Evolutionary conservation across 1,284 basidiomycete species (phyloP).

Genomic region (Pisolithus thermaeus): DNA sequence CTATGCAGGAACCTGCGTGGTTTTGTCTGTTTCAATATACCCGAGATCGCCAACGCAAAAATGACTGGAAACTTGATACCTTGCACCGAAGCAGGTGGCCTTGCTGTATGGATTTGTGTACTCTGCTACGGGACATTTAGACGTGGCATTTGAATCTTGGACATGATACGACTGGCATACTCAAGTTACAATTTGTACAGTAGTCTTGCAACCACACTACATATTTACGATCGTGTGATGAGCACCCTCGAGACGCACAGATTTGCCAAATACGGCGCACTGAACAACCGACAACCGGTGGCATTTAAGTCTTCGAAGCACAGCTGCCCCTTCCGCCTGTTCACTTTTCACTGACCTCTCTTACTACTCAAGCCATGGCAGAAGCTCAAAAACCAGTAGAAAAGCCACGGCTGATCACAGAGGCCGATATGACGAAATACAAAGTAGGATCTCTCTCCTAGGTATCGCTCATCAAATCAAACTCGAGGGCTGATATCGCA

Average conservation of each 20-base stretch:
- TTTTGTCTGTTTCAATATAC: slow-evolving; percentile 36
- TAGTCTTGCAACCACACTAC: slow-evolving; percentile 15
- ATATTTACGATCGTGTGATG: background rate
- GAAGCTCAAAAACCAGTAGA: slow-evolving; percentile 41
- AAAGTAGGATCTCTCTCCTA: slow-evolving; percentile 44
- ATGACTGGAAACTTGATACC: slow-evolving; percentile 16
- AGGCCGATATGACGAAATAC: slow-evolving; percentile 79
- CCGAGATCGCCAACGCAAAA: slow-evolving; percentile 4
- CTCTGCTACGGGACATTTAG: slow-evolving; percentile 13
- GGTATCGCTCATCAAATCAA: background rate
- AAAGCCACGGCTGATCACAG: slow-evolving; percentile 49
- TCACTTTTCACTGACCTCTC: slow-evolving; percentile 1
- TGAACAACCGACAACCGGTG: background rate
- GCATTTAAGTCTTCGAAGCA: background rate
- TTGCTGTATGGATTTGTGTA: slow-evolving; percentile 3
- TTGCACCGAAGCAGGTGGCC: background rate
- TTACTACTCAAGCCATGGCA: slow-evolving; percentile 38
- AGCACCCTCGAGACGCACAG: background rate
- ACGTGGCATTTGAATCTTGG: slow-evolving; percentile 13
- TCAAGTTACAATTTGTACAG: slow-evolving; percentile 19
- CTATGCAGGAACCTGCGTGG: slow-evolving; percentile 32
- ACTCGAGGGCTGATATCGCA: slow-evolving; percentile 7
- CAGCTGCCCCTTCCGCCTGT: slow-evolving; percentile 3
- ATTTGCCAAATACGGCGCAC: slow-evolving; percentile 23
- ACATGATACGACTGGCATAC: slow-evolving; percentile 18